Evolutionary conservation across 371 early-diverging fungal genomes (phyloP), one percentile per base, ranked within the genome.

Genomic region (Umbelopsis sp.): DNA sequence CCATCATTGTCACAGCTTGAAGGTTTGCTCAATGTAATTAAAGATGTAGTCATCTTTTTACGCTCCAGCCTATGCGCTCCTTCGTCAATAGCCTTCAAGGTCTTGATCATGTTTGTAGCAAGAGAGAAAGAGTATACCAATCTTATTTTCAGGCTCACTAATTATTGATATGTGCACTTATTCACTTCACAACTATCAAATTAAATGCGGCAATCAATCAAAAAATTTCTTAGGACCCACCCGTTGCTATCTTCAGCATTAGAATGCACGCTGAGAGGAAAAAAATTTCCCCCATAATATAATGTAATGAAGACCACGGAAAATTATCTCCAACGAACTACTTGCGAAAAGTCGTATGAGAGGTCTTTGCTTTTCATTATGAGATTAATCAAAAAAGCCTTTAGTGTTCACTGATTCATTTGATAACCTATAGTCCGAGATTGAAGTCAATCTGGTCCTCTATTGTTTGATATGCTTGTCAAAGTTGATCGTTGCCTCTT

Each of bases 101-200:
- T n/a, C 20, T 48, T 48, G 48, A 48, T 8, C 48, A 48, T 48
- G 16, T n/a, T 22, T 20, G 20, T 8, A 48, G 16, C 48, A 48
- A 57, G 29, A 18, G 32, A 52, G 52, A 35, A 35, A 48, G 48
- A 41, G 41, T 41, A 41, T 41, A 41, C 7, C 12, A 41, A 41
- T 12, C 10, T 41, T 12, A 41, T 41, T 41, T 41, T 7, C 7
- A 41, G 41, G 41, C 41, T 12, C 10, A 41, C 41, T 11, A 35
- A 57, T 57, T 18, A 57, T 32, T 11, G 11, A 57, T 35, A 29
- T 29, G 18, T 4, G 29, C 29, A 35, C 57, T 4, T 32, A 29
- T 57, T 57, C 57, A 8, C 57, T 57, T 57, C 35, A 12, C 57
- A 35, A 57, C 57, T 57, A 29, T 57, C 57, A 57, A 16, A 57